A percentile compares a stretch with the other conserved stretches of the same genome.
Evolutionary conservation across 768 basidiomycete species (phyloP).

Genomic region (Pleurotus tuber-regium): DNA sequence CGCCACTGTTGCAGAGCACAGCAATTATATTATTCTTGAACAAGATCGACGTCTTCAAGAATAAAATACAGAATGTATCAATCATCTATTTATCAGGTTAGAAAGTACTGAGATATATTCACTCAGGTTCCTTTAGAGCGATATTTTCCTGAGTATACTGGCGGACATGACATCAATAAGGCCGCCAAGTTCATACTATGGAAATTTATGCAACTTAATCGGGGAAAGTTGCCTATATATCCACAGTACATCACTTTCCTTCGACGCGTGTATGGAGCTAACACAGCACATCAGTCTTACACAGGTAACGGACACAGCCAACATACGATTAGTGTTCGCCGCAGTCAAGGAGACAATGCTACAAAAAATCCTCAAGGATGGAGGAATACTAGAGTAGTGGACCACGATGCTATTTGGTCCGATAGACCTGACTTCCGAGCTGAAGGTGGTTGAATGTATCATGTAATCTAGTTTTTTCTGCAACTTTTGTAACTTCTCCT

Average conservation of each 20-base stretch:
- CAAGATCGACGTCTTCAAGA: constrained; percentile 91
- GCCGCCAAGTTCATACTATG: constrained; percentile 93
- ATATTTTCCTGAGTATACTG: constrained; percentile 87
- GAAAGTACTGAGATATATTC: not conserved
- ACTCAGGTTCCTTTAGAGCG: constrained; percentile 63
- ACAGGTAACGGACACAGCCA: constrained; percentile 81
- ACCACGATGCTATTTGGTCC: too few species aligned
- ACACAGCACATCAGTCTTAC: constrained; percentile 49
- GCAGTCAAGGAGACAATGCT: constrained; percentile 86
- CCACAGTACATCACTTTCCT: constrained; percentile 64
- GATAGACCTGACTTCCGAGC: too few species aligned
- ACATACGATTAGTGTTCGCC: constrained; percentile 73
- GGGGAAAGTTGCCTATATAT: constrained; percentile 80
- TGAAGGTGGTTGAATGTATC: too few species aligned
- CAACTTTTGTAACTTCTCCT: too few species aligned
- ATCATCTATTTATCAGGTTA: not conserved
- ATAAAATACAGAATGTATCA: constrained; percentile 66
- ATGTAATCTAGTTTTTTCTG: too few species aligned
- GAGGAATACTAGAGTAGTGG: constrained; percentile 73
- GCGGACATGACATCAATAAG: constrained; percentile 87
- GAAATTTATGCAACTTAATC: constrained; percentile 91
- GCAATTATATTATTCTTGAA: constrained; percentile 90
- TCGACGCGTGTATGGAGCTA: not conserved
- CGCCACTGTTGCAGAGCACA: constrained; percentile 88
- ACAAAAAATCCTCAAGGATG: constrained; percentile 78